Evolutionary conservation across 2,329 filamentous ascomycete species (phyloP).

Genomic region (Xylariomycetidae sp.): DNA sequence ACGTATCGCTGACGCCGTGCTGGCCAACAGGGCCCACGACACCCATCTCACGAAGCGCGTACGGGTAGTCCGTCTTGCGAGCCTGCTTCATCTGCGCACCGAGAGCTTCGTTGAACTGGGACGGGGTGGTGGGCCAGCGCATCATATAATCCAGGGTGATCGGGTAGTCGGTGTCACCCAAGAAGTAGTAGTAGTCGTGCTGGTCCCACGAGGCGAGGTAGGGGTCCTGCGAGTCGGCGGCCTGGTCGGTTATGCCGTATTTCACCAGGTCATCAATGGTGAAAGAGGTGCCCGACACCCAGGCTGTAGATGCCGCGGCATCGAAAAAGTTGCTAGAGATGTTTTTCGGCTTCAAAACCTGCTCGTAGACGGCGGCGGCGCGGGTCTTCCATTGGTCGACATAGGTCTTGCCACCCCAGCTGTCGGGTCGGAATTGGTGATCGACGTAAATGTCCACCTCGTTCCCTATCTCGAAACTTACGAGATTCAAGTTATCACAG

Average conservation of each 20-base stretch:
- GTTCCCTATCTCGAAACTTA: constrained; percentile 26
- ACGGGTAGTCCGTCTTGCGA: constrained; percentile 34
- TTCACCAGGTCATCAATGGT: constrained; percentile 34
- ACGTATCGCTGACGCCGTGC: constrained; percentile 38
- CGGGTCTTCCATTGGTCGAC: constrained; percentile 39
- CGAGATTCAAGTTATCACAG: constrained; percentile 20
- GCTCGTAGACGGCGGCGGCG: constrained; percentile 34
- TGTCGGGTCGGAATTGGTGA: constrained; percentile 37
- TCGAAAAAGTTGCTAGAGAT: constrained; percentile 41
- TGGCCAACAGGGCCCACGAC: constrained; percentile 43
- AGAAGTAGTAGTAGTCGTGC: constrained; percentile 48
- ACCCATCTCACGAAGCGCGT: constrained; percentile 44
- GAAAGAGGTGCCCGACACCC: constrained; percentile 40
- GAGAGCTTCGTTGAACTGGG: constrained; percentile 39
- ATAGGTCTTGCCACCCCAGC: constrained; percentile 37
- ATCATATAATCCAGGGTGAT: constrained; percentile 39
- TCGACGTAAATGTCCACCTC: constrained; percentile 26
- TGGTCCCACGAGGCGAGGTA: constrained; percentile 38
- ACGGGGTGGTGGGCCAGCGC: constrained; percentile 37
- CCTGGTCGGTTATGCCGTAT: constrained; percentile 33
- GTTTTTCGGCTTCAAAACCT: constrained; percentile 36
- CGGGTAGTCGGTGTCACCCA: constrained; percentile 29
- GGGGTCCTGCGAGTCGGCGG: constrained; percentile 23
- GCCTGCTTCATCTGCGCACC: constrained; percentile 35
- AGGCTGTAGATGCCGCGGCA: constrained; percentile 40